Evolutionary conservation across 1,284 basidiomycete genomes (phyloP), one percentile per base, ranked within the genome.

Genomic region (Irpex rosettiformis): DNA sequence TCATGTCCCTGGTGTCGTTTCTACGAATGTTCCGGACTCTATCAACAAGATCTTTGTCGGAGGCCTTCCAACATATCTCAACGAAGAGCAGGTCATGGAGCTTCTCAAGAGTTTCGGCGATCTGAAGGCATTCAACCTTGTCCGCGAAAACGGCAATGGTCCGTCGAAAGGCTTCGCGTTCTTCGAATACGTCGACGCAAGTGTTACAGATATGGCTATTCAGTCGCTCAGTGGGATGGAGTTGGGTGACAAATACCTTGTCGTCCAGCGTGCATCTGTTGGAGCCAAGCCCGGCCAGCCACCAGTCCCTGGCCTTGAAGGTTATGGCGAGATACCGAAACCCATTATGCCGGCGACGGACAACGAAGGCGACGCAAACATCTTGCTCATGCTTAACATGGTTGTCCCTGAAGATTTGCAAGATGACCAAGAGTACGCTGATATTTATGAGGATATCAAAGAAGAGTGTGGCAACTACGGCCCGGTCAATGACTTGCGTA

Each of bases 321-420:
- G 83, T 65, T 86, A 87, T 75, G 84, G 85, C 27, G 88, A 89
- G 70, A 85, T 91, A 55, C 86, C 88, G 62, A 85, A 89, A 53
- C 90, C 91, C 22, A 93, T 92, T 70, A 86, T 94, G 78, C 89
- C 91, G 58, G 89, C 89, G 6, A 86, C 86, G 58, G 84, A 89
- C 64, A 77, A 78, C 55, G 80, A 79, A 49, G 75, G 75, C 29
- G 81, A 88, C 48, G 86, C 89, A 13, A 86, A 91, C 47, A 95
- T 96, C 70, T 83, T 99, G 70, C 88, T 98, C 69, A 92, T 99
- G 89, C 80, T 99, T 69, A 99, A 99, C 82, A 99, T 99, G 97
- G 95, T 99, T 63, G 93, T 93, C 0, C 75, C 93, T 2, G 96
- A 99, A 58, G 96, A 99, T 71, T 83, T 99, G 57, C 75, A 83